Evolutionary conservation across 768 basidiomycete genomes (phyloP).

Genomic region (Russula earlei): DNA sequence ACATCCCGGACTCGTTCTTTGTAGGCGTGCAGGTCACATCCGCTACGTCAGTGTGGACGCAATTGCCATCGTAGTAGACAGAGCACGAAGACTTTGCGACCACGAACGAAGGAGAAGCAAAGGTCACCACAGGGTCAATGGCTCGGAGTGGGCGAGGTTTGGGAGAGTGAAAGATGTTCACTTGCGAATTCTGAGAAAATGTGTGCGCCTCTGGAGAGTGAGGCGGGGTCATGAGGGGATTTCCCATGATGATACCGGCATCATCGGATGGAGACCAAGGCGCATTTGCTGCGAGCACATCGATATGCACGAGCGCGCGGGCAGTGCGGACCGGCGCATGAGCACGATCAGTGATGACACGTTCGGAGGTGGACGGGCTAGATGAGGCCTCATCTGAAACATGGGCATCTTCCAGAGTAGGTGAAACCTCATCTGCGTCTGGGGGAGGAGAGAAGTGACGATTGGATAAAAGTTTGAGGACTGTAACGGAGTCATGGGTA

Average conservation of each 20-base stretch:
- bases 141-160: conserved; percentile 43
- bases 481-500: conserved; percentile 5
- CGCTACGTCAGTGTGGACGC: conserved; percentile 43
- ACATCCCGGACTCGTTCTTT: conserved; percentile 14
- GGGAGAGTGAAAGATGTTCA: conserved; percentile 22
- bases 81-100: conserved; percentile 46
- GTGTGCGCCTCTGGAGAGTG: conserved; percentile 16
- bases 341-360: conserved; percentile 11
- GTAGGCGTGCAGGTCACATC: conserved; percentile 16
- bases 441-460: conserved; percentile 13
- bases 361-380: conserved; percentile 13
- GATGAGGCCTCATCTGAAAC: conserved; percentile 13
- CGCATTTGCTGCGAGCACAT: conserved; percentile 15
- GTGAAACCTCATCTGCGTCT: conserved; percentile 10
- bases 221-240: conserved; percentile 14
- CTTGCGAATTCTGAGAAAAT: conserved; percentile 9
- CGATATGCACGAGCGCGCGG: conserved; percentile 24
- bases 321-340: conserved; percentile 26
- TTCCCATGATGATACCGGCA: conserved; percentile 16
- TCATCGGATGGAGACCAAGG: conserved; percentile 20
- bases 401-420: conserved; percentile 12
- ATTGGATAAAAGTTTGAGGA: conserved; percentile 22
- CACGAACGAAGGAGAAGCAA: conserved; percentile 41
- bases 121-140: conserved; percentile 62
- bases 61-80: conserved; percentile 39